A percentile compares a stretch with the other conserved stretches of the same genome.
phyloP scores from a whole-genome alignment of 495 filamentous ascomycete genomes.

The Aspergillus leporis region DNA sequence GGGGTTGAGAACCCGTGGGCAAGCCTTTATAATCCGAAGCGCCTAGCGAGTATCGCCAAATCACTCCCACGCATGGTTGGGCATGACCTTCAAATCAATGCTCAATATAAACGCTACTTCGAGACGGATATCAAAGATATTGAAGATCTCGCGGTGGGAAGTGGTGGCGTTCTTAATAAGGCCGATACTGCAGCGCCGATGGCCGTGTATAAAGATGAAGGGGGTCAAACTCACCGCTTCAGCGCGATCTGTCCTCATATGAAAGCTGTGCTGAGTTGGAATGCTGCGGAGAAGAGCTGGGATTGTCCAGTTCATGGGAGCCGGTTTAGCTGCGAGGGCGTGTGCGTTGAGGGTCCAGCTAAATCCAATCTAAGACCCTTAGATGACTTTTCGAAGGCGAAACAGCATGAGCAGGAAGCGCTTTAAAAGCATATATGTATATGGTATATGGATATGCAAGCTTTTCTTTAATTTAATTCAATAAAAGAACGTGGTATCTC shows the following conservation, averaged over 20 bases:
- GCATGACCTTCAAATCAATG: slow-evolving; percentile 54
- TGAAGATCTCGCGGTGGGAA: slow-evolving; percentile 49
- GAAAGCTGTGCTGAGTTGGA: slow-evolving; percentile 58
- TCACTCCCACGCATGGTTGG: slow-evolving; percentile 31
- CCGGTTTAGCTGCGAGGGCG: slow-evolving; percentile 53
- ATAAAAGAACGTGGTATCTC: too few species aligned
- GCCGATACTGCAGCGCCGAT: slow-evolving; percentile 40
- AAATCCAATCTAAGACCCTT: slow-evolving; percentile 34
- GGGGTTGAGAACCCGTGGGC: slow-evolving; percentile 50
- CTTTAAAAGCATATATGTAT: neutral
- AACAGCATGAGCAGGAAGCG: slow-evolving; percentile 2
- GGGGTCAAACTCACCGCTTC: slow-evolving; percentile 48
- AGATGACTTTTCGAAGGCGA: slow-evolving; percentile 11
- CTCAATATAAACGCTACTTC: slow-evolving; percentile 56
- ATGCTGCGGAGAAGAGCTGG: slow-evolving; percentile 54
- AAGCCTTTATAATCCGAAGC: slow-evolving; percentile 48
- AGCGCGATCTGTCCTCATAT: slow-evolving; percentile 59
- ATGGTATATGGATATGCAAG: too few species aligned
- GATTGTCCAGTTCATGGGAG: slow-evolving; percentile 55
- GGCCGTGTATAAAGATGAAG: slow-evolving; percentile 58
- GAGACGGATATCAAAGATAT: slow-evolving; percentile 57
- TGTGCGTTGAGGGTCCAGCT: slow-evolving; percentile 52
- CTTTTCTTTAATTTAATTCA: too few species aligned
- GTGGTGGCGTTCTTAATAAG: slow-evolving; percentile 53
- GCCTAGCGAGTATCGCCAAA: slow-evolving; percentile 36